Base-by-base conservation (phyloP, 352 stramenopile genomes). In the Lagenidium sp. region DNA sequence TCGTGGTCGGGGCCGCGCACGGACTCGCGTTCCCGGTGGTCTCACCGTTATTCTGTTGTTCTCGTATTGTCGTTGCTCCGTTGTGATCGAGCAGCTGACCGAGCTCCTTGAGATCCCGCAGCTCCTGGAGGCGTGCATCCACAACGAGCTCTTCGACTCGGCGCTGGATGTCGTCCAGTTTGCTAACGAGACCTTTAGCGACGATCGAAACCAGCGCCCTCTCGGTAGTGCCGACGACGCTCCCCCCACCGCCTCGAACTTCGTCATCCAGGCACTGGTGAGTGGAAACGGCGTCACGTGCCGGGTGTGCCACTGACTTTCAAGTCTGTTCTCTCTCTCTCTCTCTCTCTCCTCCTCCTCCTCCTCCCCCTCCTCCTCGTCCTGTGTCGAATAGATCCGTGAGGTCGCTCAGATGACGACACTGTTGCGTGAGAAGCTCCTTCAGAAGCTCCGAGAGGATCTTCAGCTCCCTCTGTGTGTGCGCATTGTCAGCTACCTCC, bases 21-120 rank as follows among this genome's bases (percentile, higher is more conserved):
- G n/a, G n/a, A n/a, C n/a, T n/a, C n/a, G n/a, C n/a, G n/a, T n/a
- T n/a, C n/a, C n/a, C n/a, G n/a, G n/a, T n/a, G n/a, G n/a, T n/a
- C n/a, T n/a, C n/a, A n/a, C n/a, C n/a, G n/a, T n/a, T n/a, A n/a
- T n/a, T n/a, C n/a, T n/a, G n/a, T n/a, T n/a, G n/a, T n/a, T n/a
- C n/a, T n/a, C 49, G 29, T 36, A 29, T 52, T 41, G 41, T 53
- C 44, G 24, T 55, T 20, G 3, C 36, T n/a, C 34, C n/a, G n/a
- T 26, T 47, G 16, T 29, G 31, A 13, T 5, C 8, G 4, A 41
- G 30, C 44, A 97, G 79, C 58, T 99, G 25, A 84, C 97, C n/a
- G 94, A 99, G 60, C 64, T 99, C 18, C 68, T 99, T 41, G 95
- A 99, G 71, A 89, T 99, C 23, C 96, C 96, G 6, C 96, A 98